Evolutionary conservation across 192 early-diverging fungal genomes (phyloP).

Genomic region (Coemansia sp.): DNA sequence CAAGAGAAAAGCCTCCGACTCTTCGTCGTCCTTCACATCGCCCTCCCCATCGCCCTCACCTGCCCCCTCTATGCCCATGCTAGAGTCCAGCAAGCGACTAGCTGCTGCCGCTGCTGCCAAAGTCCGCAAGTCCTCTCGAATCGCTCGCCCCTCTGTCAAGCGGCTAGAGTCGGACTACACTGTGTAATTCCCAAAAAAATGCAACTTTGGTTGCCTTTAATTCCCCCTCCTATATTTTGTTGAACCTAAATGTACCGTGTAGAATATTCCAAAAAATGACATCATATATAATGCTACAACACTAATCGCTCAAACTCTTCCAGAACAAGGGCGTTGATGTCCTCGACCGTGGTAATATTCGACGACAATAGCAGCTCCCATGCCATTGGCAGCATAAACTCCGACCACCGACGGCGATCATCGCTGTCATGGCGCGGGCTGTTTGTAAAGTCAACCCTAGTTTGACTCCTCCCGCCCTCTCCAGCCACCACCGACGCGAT

Average conservation of each 20-base stretch:
- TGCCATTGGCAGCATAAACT: slow-evolving; percentile 50
- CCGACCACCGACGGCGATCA: slow-evolving; percentile 19
- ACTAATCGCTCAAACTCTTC: slow-evolving; percentile 45
- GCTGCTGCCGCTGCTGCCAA: slow-evolving; percentile 15
- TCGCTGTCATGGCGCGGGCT: slow-evolving; percentile 1
- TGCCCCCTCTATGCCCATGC: background rate
- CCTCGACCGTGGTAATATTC: slow-evolving; percentile 21
- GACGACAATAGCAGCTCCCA: slow-evolving; percentile 50
- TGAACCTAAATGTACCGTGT: slow-evolving; percentile 6
- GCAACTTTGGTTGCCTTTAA: background rate
- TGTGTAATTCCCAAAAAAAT: slow-evolving; percentile 8
- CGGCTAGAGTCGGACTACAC: slow-evolving; percentile 39
- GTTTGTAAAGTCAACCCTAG: slow-evolving; percentile 7
- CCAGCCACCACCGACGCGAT: slow-evolving; percentile 26
- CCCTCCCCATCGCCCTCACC: background rate
- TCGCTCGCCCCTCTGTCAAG: slow-evolving; percentile 48
- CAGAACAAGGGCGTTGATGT: slow-evolving; percentile 16
- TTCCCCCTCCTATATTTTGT: background rate
- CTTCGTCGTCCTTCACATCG: background rate
- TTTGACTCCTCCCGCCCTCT: slow-evolving; percentile 10
- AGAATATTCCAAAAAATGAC: slow-evolving; percentile 9
- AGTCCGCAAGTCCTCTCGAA: slow-evolving; percentile 54
- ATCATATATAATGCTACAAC: slow-evolving; percentile 10
- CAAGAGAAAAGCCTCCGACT: slow-evolving; percentile 10
- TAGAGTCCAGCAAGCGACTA: background rate